A percentile compares a stretch with the other conserved stretches of the same genome.
Evolutionary conservation across 805 yeast genomes (phyloP).

Genomic region (Yamadazyma kitorensis): DNA sequence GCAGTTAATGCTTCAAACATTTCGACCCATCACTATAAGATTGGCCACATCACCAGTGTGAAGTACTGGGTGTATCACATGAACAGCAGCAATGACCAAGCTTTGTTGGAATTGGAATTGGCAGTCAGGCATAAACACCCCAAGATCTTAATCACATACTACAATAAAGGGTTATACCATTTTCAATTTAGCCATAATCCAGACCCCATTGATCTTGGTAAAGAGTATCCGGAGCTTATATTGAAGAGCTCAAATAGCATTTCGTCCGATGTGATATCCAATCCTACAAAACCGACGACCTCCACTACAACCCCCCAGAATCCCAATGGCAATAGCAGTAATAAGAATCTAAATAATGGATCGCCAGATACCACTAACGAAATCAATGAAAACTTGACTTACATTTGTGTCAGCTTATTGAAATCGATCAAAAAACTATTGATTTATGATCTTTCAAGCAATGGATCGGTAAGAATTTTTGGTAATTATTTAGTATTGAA

Average conservation of each 20-base stretch:
- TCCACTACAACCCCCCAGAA: slow-evolving; percentile 10
- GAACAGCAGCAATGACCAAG: slow-evolving; percentile 30
- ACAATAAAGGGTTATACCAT: slow-evolving; percentile 37
- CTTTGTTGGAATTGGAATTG: slow-evolving; percentile 39
- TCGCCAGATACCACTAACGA: background rate
- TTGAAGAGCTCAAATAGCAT: slow-evolving; percentile 21
- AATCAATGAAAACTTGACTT: slow-evolving; percentile 25
- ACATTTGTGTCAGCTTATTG: slow-evolving; percentile 33
- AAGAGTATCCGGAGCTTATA: slow-evolving; percentile 23
- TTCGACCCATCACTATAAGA: slow-evolving; percentile 37
- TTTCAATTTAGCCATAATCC: slow-evolving; percentile 30
- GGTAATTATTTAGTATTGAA: slow-evolving; percentile 33
- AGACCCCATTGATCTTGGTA: slow-evolving; percentile 13
- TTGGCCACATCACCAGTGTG: slow-evolving; percentile 34
- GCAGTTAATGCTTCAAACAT: slow-evolving; percentile 23
- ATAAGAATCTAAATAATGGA: background rate
- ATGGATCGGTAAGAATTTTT: slow-evolving; percentile 26
- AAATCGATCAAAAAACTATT: slow-evolving; percentile 40
- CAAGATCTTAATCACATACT: slow-evolving; percentile 36
- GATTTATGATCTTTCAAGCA: slow-evolving; percentile 28
- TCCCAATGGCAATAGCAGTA: slow-evolving; percentile 22
- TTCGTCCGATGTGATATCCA: slow-evolving; percentile 24
- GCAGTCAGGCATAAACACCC: slow-evolving; percentile 35
- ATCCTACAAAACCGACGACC: slow-evolving; percentile 25
- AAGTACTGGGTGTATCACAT: slow-evolving; percentile 29